Evolutionary conservation across 2,329 filamentous ascomycete species (phyloP), one percentile per base, ranked within the genome.

Genomic region (Berkeleyomyces basicola): DNA sequence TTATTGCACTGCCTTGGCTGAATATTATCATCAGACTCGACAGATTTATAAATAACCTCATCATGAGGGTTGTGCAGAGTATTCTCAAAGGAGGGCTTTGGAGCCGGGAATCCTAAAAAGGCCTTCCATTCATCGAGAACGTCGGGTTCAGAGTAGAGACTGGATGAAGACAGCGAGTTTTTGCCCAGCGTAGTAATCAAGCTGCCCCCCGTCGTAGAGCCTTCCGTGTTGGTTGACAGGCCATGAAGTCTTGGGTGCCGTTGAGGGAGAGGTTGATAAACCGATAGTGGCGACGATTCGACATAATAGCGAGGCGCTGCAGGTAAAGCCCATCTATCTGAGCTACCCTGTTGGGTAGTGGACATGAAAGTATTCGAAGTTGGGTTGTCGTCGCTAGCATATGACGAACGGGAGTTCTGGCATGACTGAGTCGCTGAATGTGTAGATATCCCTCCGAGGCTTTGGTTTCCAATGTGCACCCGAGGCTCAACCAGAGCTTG

Each of bases 401-500:
- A 4, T 36, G 62, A 23, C 31, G 23, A 42, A 7, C 4, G 11
- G 5, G 57, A 53, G 5, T 10, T 4, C n/a, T 23, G 42, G 9
- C 16, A 58, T 7, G 49, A 57, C 10, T 44, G 36, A n/a, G 31
- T 9, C 40, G 47, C 39, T 10, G 59, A 55, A 37, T 49, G 58
- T 31, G 58, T 37, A 14, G 63, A 64, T 3, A 53, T 62, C 5
- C 55, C 63, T 4, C 37, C 23, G 1, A 64, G 46, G 44, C 63
- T 64, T 36, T 64, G 60, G 36, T 64, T 64, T 33, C 63, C 63
- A 40, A 64, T 64, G 11, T 46, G 44, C 3, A 64, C 40, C 3
- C 42, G 46, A 31, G 62, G 62, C 14, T 64, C 55, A 16, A 53
- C 40, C 40, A 59, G 37, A 16, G 47, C 10, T 14, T 10, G 42